Conservation (phyloP, 176 grass and related monocot genomes). For the Musa troglodytarum region DNA sequence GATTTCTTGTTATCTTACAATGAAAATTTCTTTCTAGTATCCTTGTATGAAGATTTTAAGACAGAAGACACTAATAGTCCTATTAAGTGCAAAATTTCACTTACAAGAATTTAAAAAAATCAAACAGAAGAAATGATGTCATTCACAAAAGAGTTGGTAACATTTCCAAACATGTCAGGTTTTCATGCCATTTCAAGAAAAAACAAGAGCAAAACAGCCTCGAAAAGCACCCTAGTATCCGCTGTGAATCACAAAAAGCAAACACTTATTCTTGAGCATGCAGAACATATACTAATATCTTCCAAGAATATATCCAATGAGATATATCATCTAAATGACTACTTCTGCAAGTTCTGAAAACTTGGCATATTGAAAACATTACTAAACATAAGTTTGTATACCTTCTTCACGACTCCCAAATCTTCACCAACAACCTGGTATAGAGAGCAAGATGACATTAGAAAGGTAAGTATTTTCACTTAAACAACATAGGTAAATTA, state of each 20-base stretch:
- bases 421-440: slow-evolving; percentile 77
- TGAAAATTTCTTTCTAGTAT: neutral
- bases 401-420: slow-evolving; percentile 88
- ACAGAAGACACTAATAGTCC: neutral
- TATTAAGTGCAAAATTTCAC: neutral
- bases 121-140: neutral
- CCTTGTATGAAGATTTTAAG: neutral
- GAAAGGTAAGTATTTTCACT: neutral
- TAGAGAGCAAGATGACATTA: slow-evolving; percentile 5
- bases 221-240: neutral
- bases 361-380: neutral
- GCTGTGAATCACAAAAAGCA: neutral
- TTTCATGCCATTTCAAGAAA: neutral
- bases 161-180: neutral
- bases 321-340: neutral
- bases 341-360: neutral
- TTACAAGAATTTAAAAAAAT: neutral
- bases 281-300: neutral
- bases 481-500: neutral
- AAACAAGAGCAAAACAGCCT: neutral
- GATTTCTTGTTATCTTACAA: no score
- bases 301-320: neutral
- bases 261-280: neutral
- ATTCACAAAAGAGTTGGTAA: neutral
- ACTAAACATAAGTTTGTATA: slow-evolving; percentile 9